Base-by-base conservation (phyloP, 345 rosid genomes). In the Sisymbrium altissimum region DNA sequence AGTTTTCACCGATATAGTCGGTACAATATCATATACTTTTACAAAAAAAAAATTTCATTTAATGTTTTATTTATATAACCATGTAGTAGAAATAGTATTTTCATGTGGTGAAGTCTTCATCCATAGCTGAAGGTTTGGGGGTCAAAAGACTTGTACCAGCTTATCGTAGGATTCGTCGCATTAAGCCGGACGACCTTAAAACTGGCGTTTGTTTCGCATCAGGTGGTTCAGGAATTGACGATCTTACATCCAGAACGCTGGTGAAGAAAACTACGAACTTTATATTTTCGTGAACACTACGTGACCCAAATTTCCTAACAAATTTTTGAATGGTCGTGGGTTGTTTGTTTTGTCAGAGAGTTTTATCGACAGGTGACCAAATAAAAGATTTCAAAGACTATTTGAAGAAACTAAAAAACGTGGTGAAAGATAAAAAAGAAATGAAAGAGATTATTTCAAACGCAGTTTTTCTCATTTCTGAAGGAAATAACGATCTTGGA, bases 151-250 rank as follows among this genome's bases (percentile, higher is more conserved):
- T 60, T 1, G 43, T 91, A 36, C 93, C 96, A 13, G 83, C 96
- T 39, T 87, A 87, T 66, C 49, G 83, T 43, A 86, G 78, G 41
- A 72, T 81, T 61, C 48, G 84, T 66, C 48, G 82, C 17, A 50
- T 45, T 36, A 66, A 76, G 15, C 7, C 45, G 6, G 14, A 61
- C 23, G 88, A 91, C 60, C 86, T 89, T 9, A 44, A 75, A 67
- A 87, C 93, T 0, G 97, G 97, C 0, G 91, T 87, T 6, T 67
- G 78, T 78, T 91, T 91, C 50, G 97, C 96, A 72, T 84, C 96
- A 0, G 90, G 96, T 18, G 97, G 88, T 62, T 17, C 80, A 2
- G 97, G 97, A 29, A 86, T 70, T 46, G 97, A 91, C 65, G 81
- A 89, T 12, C 40, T 84, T 41, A 91, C 96, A n/a, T 52, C 97